Conservation (phyloP, 352 stramenopile genomes). For the Phytopythium mirpurense region DNA sequence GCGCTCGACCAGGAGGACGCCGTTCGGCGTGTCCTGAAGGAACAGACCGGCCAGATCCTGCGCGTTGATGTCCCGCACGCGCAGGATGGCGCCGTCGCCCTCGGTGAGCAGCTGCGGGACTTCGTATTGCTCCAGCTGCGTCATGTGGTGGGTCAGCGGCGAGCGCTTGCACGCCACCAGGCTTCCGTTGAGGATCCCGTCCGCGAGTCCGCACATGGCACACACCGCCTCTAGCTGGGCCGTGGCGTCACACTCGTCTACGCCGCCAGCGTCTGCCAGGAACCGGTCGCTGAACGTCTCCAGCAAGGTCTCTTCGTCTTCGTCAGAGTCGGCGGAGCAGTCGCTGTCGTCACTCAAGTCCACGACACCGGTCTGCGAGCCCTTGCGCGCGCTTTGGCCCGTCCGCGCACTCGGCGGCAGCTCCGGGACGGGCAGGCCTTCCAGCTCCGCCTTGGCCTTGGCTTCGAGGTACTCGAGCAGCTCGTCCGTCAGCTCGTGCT, state of each 20-base stretch:
- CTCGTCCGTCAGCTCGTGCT: conserved; percentile 67
- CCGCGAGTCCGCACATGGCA: conserved; percentile 53
- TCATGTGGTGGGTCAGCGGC: conserved; percentile 32
- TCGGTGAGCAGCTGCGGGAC: conserved; percentile 35
- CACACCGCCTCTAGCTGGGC: conserved; percentile 16
- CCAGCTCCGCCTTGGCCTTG: conserved; percentile 55
- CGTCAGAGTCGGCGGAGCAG: conserved; percentile 29
- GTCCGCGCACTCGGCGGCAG: conserved; percentile 30
- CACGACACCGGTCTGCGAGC: not conserved
- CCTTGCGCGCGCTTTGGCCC: not conserved
- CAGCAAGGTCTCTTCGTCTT: conserved; percentile 39
- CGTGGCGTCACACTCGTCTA: not conserved
- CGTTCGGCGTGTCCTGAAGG: conserved; percentile 29
- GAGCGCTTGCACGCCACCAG: conserved; percentile 47
- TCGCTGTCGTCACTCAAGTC: conserved; percentile 21
- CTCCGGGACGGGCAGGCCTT: conserved; percentile 38
- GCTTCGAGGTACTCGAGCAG: conserved; percentile 62
- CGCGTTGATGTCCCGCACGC: conserved; percentile 12
- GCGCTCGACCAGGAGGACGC: conserved; percentile 10
- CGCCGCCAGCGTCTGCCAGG: conserved; percentile 9
- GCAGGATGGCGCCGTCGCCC: conserved; percentile 17
- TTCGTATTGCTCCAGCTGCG: conserved; percentile 43
- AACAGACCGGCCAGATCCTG: conserved; percentile 21
- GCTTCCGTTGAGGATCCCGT: conserved; percentile 57
- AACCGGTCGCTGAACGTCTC: conserved; percentile 57